These are phyloP conservation scores for Trichosporon sp. DNA, from an alignment of 1,284 basidiomycete species.

Conservation along the genomic window DNA sequence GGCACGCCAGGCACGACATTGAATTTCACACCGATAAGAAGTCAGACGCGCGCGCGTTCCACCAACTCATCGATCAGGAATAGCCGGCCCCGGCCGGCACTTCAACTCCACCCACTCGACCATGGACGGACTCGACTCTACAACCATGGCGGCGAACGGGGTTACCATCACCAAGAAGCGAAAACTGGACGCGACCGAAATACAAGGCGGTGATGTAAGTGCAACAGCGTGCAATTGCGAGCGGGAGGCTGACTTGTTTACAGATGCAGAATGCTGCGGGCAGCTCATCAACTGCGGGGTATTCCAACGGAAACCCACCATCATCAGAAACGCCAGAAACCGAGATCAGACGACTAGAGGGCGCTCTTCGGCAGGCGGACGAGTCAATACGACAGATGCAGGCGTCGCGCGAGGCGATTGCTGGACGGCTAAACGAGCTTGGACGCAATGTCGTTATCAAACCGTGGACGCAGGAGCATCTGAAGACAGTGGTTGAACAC, in stretches of 20 bases:
- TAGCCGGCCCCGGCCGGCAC: conserved; percentile 1
- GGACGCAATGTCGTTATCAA: background rate
- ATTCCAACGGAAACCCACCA: background rate
- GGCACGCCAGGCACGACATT: conserved; percentile 9
- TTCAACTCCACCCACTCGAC: conserved; percentile 14
- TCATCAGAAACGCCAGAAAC: background rate
- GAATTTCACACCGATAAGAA: conserved; percentile 15
- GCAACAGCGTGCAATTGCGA: background rate
- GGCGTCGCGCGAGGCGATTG: background rate
- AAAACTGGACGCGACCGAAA: background rate
- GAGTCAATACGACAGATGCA: background rate
- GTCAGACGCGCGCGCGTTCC: conserved; percentile 1
- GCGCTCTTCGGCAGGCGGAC: background rate
- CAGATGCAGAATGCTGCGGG: background rate
- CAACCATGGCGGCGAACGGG: background rate
- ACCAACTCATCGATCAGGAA: background rate
- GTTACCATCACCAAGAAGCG: background rate
- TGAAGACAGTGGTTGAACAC: background rate
- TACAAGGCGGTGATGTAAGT: background rate
- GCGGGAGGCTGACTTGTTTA: background rate
- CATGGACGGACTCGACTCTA: background rate
- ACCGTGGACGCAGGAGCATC: conserved; percentile 4
- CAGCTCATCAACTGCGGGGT: background rate
- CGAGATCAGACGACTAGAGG: conserved; percentile 3
- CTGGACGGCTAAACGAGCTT: conserved; percentile 1